Evolutionary conservation across 1,284 basidiomycete genomes (phyloP).

Genomic region (Vanrija sp.): DNA sequence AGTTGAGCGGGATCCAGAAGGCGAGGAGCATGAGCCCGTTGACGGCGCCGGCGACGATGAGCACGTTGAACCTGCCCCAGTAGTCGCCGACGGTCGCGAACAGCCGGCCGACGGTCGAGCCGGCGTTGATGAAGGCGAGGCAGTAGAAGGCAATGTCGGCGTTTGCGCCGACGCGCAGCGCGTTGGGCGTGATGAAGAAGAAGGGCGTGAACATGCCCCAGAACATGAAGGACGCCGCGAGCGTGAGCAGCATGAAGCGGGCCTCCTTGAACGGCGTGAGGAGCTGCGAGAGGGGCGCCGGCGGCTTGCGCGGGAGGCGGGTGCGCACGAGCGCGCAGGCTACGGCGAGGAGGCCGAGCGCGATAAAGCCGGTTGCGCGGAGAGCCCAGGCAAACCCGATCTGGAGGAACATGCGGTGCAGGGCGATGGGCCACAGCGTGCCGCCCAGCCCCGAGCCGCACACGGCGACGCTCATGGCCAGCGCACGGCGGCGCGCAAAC

Average conservation of each 20-base stretch:
- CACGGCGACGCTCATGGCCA: slow-evolving; percentile 31
- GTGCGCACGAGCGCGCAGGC: slow-evolving; percentile 17
- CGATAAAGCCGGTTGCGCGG: slow-evolving; percentile 25
- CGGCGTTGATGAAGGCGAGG: slow-evolving; percentile 32
- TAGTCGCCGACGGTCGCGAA: slow-evolving; percentile 7
- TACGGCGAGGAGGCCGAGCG: slow-evolving; percentile 20
- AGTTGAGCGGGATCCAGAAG: slow-evolving; percentile 23
- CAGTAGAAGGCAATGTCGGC: slow-evolving; percentile 25
- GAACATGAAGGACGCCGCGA: slow-evolving; percentile 26
- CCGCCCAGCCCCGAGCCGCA: slow-evolving; percentile 43
- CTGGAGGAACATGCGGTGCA: slow-evolving; percentile 25
- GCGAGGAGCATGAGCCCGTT: slow-evolving; percentile 18
- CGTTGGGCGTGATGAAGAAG: slow-evolving; percentile 32
- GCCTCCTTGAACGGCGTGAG: slow-evolving; percentile 21
- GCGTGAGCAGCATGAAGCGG: slow-evolving; percentile 22
- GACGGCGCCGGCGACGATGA: slow-evolving; percentile 25
- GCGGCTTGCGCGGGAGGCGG: slow-evolving; percentile 16
- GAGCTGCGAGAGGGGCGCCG: slow-evolving; percentile 14
- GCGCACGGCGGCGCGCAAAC: slow-evolving; percentile 38
- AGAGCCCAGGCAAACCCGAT: slow-evolving; percentile 28
- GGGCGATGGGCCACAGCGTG: slow-evolving; percentile 32
- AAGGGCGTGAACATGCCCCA: slow-evolving; percentile 33
- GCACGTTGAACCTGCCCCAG: slow-evolving; percentile 32
- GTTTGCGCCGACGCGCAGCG: slow-evolving; percentile 25
- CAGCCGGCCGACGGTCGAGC: slow-evolving; percentile 24